Evolutionary conservation across 2,329 filamentous ascomycete genomes (phyloP), one percentile per base, ranked within the genome.

Genomic region (Apiospora hydei): DNA sequence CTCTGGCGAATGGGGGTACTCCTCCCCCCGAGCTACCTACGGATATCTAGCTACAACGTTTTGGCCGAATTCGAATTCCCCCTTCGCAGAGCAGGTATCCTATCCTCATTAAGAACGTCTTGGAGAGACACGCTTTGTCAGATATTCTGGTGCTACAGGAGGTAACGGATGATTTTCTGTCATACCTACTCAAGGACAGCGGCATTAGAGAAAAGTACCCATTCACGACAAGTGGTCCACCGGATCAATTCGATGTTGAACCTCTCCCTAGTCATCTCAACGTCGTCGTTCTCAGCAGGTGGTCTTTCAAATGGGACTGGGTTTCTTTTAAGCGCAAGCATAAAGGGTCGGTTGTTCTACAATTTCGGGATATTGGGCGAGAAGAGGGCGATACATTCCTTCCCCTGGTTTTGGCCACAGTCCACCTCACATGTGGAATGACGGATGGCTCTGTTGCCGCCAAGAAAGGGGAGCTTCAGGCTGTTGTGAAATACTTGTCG

Each of bases 111-210:
- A 76, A 79, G 8, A 88, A 84, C 71, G 78, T 89, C 2, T 76
- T 88, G 5, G 83, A 84, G 0, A 71, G 77, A 5, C 78, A 80
- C 10, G 85, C 86, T 3, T 72, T 77, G 0, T 82, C 87, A 10
- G 87, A 89, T 71, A 79, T 88, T 3, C 74, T 89, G 11, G 81
- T 88, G 3, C 83, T 93, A 6, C 86, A 93, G 77, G 91, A 92
- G 80, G 88, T 92, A 1, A 91, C 90, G 0, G 90, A 92, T 73
- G 84, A 88, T 53, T 91, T 92, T 73, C 84, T 93, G 0, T 83
- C 84, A 0, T 86, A 85, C 71, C 81, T 93, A 0, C 85, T 92
- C 1, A 76, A 77, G 3, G 78, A 88, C 71, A 72, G 80, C 2
- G 76, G 80, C 2, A 82, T 92, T 34, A 83, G 84, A 41, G 74